A percentile compares a stretch with the other conserved stretches of the same genome.
Evolutionary conservation across 768 basidiomycete species (phyloP).

Genomic region (Gyrodon lividus): DNA sequence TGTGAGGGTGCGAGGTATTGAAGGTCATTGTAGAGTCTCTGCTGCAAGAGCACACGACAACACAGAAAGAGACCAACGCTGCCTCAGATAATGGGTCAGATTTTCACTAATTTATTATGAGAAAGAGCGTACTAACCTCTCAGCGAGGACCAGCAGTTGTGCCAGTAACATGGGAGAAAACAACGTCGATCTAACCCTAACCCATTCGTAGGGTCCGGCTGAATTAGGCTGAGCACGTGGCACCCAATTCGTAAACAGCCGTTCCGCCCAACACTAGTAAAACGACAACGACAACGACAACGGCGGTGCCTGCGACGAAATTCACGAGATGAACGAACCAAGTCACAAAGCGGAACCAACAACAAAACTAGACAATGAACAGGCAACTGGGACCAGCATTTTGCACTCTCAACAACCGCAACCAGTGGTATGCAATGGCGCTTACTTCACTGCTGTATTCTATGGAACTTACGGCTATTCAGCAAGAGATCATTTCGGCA

Average conservation of each 20-base stretch:
- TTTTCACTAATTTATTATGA: background rate
- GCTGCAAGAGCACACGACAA: constrained; percentile 58
- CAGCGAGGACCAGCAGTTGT: constrained; percentile 9
- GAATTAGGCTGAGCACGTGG: constrained; percentile 13
- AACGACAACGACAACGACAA: constrained; percentile 15
- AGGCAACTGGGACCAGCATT: constrained; percentile 29
- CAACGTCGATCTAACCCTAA: constrained; percentile 26
- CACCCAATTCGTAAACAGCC: constrained; percentile 3
- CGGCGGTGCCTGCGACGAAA: constrained; percentile 16
- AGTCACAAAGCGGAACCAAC: constrained; percentile 29
- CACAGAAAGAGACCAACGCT: constrained; percentile 55
- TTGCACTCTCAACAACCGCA: constrained; percentile 21
- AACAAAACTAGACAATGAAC: constrained; percentile 25
- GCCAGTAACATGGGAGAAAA: constrained; percentile 10
- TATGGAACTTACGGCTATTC: constrained; percentile 3
- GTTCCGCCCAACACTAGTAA: background rate
- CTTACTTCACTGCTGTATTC: background rate
- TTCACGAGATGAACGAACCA: constrained; percentile 30
- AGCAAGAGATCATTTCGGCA: constrained; percentile 73
- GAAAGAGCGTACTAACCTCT: constrained; percentile 17
- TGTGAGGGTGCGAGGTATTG: constrained; percentile 41
- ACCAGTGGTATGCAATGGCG: constrained; percentile 20
- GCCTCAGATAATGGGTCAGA: background rate
- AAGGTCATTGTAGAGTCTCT: constrained; percentile 59
- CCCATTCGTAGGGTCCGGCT: constrained; percentile 26